Base-by-base conservation (phyloP, 139 green algal genomes). In the Pseudopediastrum boryanum region DNA sequence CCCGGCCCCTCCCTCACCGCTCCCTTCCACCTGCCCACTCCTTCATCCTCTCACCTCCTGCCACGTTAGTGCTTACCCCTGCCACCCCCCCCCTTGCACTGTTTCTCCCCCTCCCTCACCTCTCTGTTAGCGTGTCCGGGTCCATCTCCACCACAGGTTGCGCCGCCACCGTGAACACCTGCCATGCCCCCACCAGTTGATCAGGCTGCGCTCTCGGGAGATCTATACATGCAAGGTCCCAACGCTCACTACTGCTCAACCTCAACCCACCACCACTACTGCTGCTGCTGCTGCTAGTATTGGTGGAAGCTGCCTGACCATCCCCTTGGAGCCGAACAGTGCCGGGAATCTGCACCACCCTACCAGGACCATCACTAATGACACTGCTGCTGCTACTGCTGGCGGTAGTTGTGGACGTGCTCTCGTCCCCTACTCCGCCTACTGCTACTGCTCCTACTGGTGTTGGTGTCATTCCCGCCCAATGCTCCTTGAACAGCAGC, bases 401-500 rank as follows among this genome's bases (percentile, higher is more conserved):
- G 27, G 69, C 69, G 46, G 68, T 48, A 64, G 43, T 29, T 63
- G 46, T 6, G 23, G 63, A 33, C 35, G 38, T 36, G 25, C 64
- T 19, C 46, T 29, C 48, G 67, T 69, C 61, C 61, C 42, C 16
- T 13, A 69, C 16, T 69, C 65, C 27, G 38, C n/a, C 36, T 58
- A 12, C 41, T 68, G 36, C 10, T n/a, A 23, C 33, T 52, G 36
- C 52, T 43, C 23, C 54, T 70, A 56, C 71, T 78, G n/a, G n/a
- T n/a, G n/a, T n/a, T 19, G 48, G 33, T 25, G 75, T 23, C 27
- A 42, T 72, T 39, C 64, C 63, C 31, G 65, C 67, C 75, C 75
- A 82, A 31, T 63, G 43, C 75, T 82, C 75, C 16, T 59, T 69
- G 50, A 71, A 82, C 50, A 82, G 54, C 50, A 82, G 48, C 50